Percentiles rank a stretch among this genome's conserved stretches.
Evolutionary conservation across 352 stramenopile species (phyloP).

Genomic region (Lagenidium sp.): DNA sequence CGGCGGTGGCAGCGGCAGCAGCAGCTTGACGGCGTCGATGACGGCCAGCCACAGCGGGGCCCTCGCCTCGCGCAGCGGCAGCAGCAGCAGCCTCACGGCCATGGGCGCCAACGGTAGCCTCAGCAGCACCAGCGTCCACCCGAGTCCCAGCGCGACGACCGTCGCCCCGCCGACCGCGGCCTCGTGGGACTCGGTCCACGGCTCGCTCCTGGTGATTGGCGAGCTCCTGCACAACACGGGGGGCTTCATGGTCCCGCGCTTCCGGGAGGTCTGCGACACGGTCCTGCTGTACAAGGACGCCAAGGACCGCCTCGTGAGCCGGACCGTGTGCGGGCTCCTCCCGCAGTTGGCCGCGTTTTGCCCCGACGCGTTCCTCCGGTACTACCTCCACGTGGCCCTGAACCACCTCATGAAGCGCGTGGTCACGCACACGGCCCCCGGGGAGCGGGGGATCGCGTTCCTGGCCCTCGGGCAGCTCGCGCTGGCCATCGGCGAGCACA

Average conservation of each 20-base stretch:
- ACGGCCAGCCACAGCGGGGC: no score
- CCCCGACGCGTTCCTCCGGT: slow-evolving; percentile 89
- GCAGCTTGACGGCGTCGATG: no score
- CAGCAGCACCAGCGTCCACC: not conserved
- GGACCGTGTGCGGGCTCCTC: slow-evolving; percentile 79
- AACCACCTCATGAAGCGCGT: slow-evolving; percentile 81
- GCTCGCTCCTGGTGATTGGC: slow-evolving; percentile 92
- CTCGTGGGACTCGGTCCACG: slow-evolving; percentile 86
- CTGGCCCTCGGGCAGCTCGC: slow-evolving; percentile 89
- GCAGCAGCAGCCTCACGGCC: not conserved
- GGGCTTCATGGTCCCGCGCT: slow-evolving; percentile 96
- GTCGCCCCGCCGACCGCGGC: slow-evolving; percentile 11
- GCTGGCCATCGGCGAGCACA: slow-evolving; percentile 84
- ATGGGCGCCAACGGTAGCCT: not conserved
- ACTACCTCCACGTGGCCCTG: slow-evolving; percentile 86
- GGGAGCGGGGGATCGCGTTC: slow-evolving; percentile 85
- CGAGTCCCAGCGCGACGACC: slow-evolving; percentile 5
- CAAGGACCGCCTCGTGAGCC: slow-evolving; percentile 82
- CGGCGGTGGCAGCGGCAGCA: no score
- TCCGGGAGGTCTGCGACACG: slow-evolving; percentile 93
- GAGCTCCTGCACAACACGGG: slow-evolving; percentile 93
- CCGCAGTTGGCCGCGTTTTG: slow-evolving; percentile 91
- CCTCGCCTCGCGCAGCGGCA: no score
- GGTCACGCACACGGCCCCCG: slow-evolving; percentile 33
- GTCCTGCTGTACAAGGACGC: slow-evolving; percentile 90